phyloP scores from a whole-genome alignment of 306 rosid species.

The Prunus persica region Prunus_persica_NCBIv2 NC_034012.1:6930501-6931000 shows the following conservation, averaged over 20 bases:
- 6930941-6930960: constrained; percentile 66
- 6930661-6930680: constrained; percentile 74
- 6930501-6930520: constrained; percentile 58
- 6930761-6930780: constrained; percentile 49
- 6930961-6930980: constrained; percentile 71
- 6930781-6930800: neutral
- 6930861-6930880: constrained; percentile 73
- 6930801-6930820: neutral
- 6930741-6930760: constrained; percentile 97
- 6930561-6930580: neutral
- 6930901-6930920: constrained; percentile 77
- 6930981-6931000: constrained; percentile 40
- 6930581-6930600: constrained; percentile 14
- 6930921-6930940: constrained; percentile 87
- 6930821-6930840: constrained; percentile 9
- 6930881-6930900: constrained; percentile 82
- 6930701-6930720: constrained; percentile 90
- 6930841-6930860: neutral
- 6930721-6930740: constrained; percentile 87
- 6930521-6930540: neutral
- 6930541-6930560: no score
- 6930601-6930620: constrained; percentile 29
- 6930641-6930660: constrained; percentile 71
- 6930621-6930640: constrained; percentile 75
- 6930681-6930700: constrained; percentile 75